Conservation (phyloP, 371 early-diverging fungal genomes). For the Mortierella sp. region DNA sequence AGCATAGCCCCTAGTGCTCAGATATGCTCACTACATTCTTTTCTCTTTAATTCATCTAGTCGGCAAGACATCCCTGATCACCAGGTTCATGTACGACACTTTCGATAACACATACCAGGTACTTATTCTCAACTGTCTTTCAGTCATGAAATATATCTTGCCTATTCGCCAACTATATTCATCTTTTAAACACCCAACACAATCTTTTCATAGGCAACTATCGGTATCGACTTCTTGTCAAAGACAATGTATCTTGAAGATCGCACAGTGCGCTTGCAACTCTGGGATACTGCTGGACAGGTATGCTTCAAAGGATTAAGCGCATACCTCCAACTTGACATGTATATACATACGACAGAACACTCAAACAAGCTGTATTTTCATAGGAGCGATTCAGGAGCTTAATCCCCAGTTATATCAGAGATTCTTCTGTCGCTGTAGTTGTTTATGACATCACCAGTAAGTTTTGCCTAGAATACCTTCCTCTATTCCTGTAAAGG, state of each 20-base stretch:
- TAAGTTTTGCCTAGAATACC: constrained; percentile 54
- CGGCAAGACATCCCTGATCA: constrained; percentile 99
- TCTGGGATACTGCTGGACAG: constrained; percentile 99
- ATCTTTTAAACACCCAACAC: neutral
- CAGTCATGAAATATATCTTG: neutral
- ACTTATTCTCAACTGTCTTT: constrained; percentile 20
- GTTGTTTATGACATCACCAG: constrained; percentile 98
- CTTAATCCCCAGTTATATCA: constrained; percentile 98
- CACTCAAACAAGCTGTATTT: neutral
- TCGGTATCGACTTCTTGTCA: constrained; percentile 99
- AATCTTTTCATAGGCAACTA: constrained; percentile 84
- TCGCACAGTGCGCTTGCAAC: constrained; percentile 96
- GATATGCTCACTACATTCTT: neutral
- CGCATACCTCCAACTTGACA: neutral
- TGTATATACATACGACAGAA: neutral
- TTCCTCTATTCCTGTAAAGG: too few relatives aligned
- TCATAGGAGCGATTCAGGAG: constrained; percentile 92
- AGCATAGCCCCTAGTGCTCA: neutral
- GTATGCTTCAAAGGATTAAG: constrained; percentile 62
- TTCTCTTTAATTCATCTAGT: constrained; percentile 66
- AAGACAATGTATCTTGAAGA: constrained; percentile 99
- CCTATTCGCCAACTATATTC: neutral
- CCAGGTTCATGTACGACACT: constrained; percentile 98
- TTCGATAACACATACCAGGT: constrained; percentile 98
- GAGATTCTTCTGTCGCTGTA: constrained; percentile 98